Evolutionary conservation across 108 stramenopile genomes (phyloP).

Genomic region (Thalassiosira profunda): DNA sequence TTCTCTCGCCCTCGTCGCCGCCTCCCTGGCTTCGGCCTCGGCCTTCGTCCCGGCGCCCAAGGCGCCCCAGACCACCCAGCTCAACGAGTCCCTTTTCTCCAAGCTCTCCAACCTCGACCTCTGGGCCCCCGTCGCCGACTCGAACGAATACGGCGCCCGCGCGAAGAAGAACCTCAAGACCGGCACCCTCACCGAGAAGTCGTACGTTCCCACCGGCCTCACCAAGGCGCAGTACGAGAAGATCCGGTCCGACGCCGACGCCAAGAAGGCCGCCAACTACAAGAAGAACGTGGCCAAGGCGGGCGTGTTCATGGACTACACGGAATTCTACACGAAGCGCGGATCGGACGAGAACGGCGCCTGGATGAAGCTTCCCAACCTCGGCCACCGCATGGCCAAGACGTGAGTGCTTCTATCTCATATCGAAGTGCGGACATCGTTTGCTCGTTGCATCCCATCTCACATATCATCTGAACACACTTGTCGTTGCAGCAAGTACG

Average conservation of each 20-base stretch:
- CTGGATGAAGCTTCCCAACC: conserved; percentile 75
- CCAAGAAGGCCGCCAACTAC: conserved; percentile 85
- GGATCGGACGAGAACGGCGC: conserved; percentile 64
- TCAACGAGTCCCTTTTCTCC: conserved; percentile 52
- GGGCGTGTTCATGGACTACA: conserved; percentile 84
- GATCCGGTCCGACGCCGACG: conserved; percentile 58
- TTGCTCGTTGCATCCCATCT: too few relatives aligned
- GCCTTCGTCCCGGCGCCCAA: conserved; percentile 75
- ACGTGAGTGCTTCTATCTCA: too few relatives aligned
- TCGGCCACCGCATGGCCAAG: conserved; percentile 87
- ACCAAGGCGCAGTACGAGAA: conserved; percentile 72
- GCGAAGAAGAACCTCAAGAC: conserved; percentile 70
- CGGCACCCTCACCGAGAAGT: conserved; percentile 61
- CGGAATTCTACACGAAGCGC: conserved; percentile 74
- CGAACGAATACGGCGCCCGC: conserved; percentile 84
- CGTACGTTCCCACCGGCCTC: conserved; percentile 81
- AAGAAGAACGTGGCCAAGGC: conserved; percentile 81
- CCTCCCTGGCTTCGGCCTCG: conserved; percentile 69
- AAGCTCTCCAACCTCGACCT: conserved; percentile 80
- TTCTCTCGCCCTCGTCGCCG: conserved; percentile 61
- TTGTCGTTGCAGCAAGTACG: too few relatives aligned
- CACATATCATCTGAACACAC: too few relatives aligned
- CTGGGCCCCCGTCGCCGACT: conserved; percentile 61
- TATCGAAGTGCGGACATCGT: too few relatives aligned
- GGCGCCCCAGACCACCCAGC: conserved; percentile 32